Base-by-base conservation (phyloP, 2,329 filamentous ascomycete species). In the Didymellaceae sp. region DNA sequence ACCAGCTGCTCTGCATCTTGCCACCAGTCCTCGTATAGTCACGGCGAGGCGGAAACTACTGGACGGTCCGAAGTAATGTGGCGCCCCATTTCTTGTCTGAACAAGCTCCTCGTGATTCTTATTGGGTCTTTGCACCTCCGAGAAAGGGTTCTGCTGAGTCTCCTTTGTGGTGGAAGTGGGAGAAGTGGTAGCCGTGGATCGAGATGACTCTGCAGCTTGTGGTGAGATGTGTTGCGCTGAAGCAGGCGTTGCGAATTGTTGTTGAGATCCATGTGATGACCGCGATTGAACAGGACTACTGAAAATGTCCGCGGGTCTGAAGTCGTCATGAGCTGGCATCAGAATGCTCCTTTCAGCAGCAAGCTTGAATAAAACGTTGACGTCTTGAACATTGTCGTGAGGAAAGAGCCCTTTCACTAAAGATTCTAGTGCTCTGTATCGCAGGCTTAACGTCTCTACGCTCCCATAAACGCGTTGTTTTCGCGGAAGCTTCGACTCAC, bases 401-500 rank as follows among this genome's bases (percentile, higher is more conserved):
- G 75, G 74, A 37, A 75, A 77, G 1, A 78, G 47, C 0, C 75
- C 75, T 40, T 74, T 72, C 32, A 77, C 67, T 33, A 78, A 38
- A 13, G 74, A 67, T 54, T 78, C 75, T 9, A 78, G 65, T 2
- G 76, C 74, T 33, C 76, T 66, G 52, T 75, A 78, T 21, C 75
- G 67, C 22, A 74, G 62, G 38, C 75, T 77, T 33, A 78, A 61
- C n/a, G 75, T 76, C 52, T 78, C 76, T 6, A 77, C 73, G 49
- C 75, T 77, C 13, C 76, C 76, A 45, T 78, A 78, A 9, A 78
- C 74, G 25, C 76, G 63, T 30, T 76, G 74, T 54, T 78, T 78
- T 18, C 76, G 70, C 5, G 76, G 76, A 26, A 77, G 61, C 9
- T 74, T 77, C 6, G 71, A 76, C 55, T 77, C 72, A 58, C 76